Evolutionary conservation across 2,329 filamentous ascomycete genomes (phyloP).

Genomic region (Orbilia javanica): DNA sequence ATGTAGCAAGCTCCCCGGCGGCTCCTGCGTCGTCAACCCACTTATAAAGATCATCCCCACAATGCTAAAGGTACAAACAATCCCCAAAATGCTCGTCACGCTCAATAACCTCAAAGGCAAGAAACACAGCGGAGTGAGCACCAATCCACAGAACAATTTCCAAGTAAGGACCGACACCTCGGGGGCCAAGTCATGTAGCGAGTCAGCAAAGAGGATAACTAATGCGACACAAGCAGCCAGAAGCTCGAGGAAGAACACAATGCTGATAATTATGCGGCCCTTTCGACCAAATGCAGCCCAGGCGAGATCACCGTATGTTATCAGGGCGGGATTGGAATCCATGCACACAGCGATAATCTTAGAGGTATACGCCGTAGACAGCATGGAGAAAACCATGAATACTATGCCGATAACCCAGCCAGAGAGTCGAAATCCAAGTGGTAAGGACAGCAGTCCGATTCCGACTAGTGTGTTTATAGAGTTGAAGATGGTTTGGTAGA

Average conservation of each 20-base stretch:
- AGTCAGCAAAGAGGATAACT: slow-evolving; percentile 93
- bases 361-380: slow-evolving; percentile 86
- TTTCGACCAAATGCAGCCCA: slow-evolving; percentile 81
- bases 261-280: slow-evolving; percentile 83
- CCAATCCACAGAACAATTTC: slow-evolving; percentile 85
- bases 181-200: slow-evolving; percentile 81
- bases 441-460: slow-evolving; percentile 87
- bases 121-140: slow-evolving; percentile 86
- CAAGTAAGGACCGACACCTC: slow-evolving; percentile 77
- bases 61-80: slow-evolving; percentile 88
- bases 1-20: slow-evolving; percentile 84
- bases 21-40: slow-evolving; percentile 82
- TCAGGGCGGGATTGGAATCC: slow-evolving; percentile 83
- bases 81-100: slow-evolving; percentile 92
- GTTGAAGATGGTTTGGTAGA: slow-evolving; percentile 96
- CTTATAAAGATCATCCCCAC: slow-evolving; percentile 85
- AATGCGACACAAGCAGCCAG: slow-evolving; percentile 89
- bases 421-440: slow-evolving; percentile 81
- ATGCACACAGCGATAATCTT: slow-evolving; percentile 74
- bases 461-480: slow-evolving; percentile 76
- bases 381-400: slow-evolving; percentile 79
- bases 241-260: slow-evolving; percentile 89
- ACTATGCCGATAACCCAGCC: slow-evolving; percentile 80
- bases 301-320: slow-evolving; percentile 94
- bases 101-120: slow-evolving; percentile 85